Evolutionary conservation across 306 rosid species (phyloP), one percentile per base, ranked within the genome.

Genomic region (Vigna reflexopilosa): DNA sequence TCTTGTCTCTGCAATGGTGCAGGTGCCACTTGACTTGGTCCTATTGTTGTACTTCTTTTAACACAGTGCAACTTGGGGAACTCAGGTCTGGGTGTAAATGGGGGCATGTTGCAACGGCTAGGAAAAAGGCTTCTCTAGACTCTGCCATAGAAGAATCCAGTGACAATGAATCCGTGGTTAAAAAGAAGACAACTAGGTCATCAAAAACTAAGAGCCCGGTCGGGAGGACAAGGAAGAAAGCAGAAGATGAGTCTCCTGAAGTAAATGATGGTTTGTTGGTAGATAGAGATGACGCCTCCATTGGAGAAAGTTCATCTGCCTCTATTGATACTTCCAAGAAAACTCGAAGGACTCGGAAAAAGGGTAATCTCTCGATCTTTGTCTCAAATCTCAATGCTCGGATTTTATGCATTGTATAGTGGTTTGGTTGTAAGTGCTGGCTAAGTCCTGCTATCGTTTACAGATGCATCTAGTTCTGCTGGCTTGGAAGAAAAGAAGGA

Each of bases 11-110:
- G 81, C 44, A 50, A 77, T 70, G 73, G 16, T 83, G 83, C 88
- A 95, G 98, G 90, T 85, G 81, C 83, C 83, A 86, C 38, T 80
- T 83, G 65, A 80, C 48, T 67, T 83, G 84, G 86, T 84, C 85
- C 47, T 17, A 50, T 77, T 45, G 68, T 26, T 72, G 72, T 68
- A 73, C 82, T 72, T 72, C 86, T 54, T 66, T 68, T 36, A 87
- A 83, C 11, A 20, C 87, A 26, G 88, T 79, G 61, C 88, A 87
- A 82, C 84, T 85, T 79, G 80, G 83, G 82, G 83, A 82, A 30
- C 76, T 92, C 44, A 67, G 81, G 77, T 72, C 86, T 50, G 84
- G 48, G 22, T 82, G 49, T 82, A 92, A 86, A 71, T 81, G 89
- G 90, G 77, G 86, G 52, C 75, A 86, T 84, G 78, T 88, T 12